These are phyloP conservation scores for Calamus simplicifolius DNA, from an alignment of 176 grass and related monocot species.

Conservation along the genomic window DNA sequence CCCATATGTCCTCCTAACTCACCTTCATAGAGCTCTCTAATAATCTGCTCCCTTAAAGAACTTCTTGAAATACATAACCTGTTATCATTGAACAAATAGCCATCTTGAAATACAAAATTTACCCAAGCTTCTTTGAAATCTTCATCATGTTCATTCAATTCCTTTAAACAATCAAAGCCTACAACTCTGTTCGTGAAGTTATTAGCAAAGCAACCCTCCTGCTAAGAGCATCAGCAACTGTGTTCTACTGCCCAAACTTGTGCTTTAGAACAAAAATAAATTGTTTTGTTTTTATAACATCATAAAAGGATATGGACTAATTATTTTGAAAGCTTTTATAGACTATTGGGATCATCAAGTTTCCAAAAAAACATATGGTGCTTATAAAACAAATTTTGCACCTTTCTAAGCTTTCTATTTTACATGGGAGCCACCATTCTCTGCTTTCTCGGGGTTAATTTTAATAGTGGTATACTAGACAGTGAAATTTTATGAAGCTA, in stretches of 20 bases:
- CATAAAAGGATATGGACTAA: too few relatives aligned
- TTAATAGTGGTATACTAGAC: too few relatives aligned
- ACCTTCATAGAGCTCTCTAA: constrained; percentile 9
- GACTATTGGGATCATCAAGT: too few relatives aligned
- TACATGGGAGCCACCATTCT: too few relatives aligned
- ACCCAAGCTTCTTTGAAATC: neutral
- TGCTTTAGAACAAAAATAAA: constrained; percentile 6
- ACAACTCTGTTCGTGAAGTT: neutral
- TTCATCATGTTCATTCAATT: constrained; percentile 1
- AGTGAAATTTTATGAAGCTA: too few relatives aligned
- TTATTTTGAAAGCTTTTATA: too few relatives aligned
- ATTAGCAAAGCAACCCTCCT: neutral
- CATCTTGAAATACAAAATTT: neutral
- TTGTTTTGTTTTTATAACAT: too few relatives aligned
- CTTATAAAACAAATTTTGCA: too few relatives aligned
- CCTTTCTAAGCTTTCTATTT: too few relatives aligned
- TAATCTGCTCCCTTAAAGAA: neutral
- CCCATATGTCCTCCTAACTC: too few relatives aligned
- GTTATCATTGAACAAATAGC: constrained; percentile 1
- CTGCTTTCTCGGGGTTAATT: too few relatives aligned
- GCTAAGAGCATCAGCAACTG: constrained; percentile 16
- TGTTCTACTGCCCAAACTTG: constrained; percentile 10
- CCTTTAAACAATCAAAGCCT: constrained; percentile 3
- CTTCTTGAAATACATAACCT: constrained; percentile 3
- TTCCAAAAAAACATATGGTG: too few relatives aligned